These are phyloP conservation scores for Panaeolus papilionaceus DNA, from an alignment of 768 basidiomycete genomes.

Conservation along the genomic window DNA sequence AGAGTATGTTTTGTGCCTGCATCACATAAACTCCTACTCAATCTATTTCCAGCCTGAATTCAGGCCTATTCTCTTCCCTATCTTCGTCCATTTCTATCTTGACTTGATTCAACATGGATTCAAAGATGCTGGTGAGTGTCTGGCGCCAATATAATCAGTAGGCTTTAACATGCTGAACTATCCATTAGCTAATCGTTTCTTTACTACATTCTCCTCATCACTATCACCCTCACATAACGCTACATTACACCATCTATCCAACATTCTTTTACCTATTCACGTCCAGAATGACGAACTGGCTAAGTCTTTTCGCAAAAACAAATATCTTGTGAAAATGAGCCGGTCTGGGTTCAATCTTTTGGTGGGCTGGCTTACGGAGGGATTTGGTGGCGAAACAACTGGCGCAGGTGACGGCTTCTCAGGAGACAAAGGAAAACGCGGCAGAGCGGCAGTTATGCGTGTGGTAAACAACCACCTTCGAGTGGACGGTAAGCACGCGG, in stretches of 20 bases:
- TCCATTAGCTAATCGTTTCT: conserved; percentile 74
- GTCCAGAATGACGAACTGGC: conserved; percentile 84
- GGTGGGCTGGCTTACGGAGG: conserved; percentile 96
- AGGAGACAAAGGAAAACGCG: conserved; percentile 83
- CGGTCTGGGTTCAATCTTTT: conserved; percentile 91
- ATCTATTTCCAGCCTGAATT: conserved; percentile 77
- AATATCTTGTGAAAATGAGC: conserved; percentile 90
- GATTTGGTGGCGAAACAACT: conserved; percentile 82
- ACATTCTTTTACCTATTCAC: conserved; percentile 82
- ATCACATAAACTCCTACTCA: conserved; percentile 1
- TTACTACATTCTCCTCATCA: conserved; percentile 69
- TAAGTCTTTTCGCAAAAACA: conserved; percentile 86
- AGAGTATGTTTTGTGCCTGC: conserved; percentile 53
- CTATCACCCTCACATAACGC: conserved; percentile 69
- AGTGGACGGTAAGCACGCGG: conserved; percentile 74
- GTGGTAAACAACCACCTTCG: conserved; percentile 94
- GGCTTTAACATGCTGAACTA: conserved; percentile 16
- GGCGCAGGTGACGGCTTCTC: conserved; percentile 82
- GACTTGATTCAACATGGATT: conserved; percentile 92
- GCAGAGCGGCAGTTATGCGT: conserved; percentile 88
- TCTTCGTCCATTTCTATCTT: conserved; percentile 97
- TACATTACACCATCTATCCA: conserved; percentile 79
- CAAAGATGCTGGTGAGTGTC: conserved; percentile 80
- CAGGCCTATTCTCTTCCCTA: conserved; percentile 90
- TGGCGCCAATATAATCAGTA: not conserved